Evolutionary conservation across 106 monocot genomes (phyloP).

Genomic region (Dendrobium nobile): DNA sequence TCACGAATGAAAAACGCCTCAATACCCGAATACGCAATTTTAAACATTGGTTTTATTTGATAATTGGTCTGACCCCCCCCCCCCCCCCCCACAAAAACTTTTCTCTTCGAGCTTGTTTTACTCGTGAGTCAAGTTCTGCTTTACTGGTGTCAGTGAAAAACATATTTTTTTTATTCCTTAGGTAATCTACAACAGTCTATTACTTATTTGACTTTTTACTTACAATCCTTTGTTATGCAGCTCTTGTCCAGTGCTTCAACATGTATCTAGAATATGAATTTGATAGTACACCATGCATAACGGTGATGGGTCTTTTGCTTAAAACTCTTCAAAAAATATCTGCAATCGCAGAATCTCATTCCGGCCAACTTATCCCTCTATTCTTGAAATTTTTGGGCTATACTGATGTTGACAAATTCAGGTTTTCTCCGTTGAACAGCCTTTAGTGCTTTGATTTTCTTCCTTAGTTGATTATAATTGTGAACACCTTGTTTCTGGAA

Average conservation of each 20-base stretch:
- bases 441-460: background rate
- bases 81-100: background rate
- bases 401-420: constrained; percentile 31
- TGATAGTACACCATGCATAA: constrained; percentile 62
- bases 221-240: constrained; percentile 35
- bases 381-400: constrained; percentile 88
- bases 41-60: background rate
- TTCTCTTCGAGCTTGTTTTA: background rate
- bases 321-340: constrained; percentile 65
- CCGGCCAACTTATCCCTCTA: constrained; percentile 66
- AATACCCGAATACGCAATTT: too few species aligned
- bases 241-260: constrained; percentile 48
- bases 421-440: constrained; percentile 23
- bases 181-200: background rate
- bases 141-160: background rate
- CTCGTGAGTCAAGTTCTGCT: background rate
- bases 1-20: too few species aligned
- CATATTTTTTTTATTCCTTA: background rate
- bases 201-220: background rate
- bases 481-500: background rate
- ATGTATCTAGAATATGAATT: constrained; percentile 33
- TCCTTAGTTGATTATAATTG: background rate
- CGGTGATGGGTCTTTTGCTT: constrained; percentile 53
- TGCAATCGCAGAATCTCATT: constrained; percentile 69
- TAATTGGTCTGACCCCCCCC: background rate